phyloP scores from a whole-genome alignment of 805 yeast genomes.

The Starmerella floricola region DNA sequence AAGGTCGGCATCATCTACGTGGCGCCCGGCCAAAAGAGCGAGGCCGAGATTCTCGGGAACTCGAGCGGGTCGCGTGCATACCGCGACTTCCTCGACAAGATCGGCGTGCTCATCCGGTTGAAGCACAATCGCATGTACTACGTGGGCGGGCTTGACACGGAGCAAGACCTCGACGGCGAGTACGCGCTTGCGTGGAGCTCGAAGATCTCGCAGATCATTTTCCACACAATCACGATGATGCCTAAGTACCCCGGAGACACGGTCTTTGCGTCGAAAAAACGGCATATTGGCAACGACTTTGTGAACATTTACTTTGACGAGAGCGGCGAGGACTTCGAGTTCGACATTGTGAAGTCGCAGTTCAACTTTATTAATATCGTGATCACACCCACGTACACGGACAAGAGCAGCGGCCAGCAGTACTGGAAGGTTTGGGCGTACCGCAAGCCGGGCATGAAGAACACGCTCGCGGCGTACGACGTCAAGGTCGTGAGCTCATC shows the following conservation, averaged over 20 bases:
- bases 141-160: slow-evolving; percentile 71
- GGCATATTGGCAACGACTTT: slow-evolving; percentile 78
- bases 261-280: slow-evolving; percentile 46
- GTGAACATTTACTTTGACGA: slow-evolving; percentile 77
- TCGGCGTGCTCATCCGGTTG: slow-evolving; percentile 53
- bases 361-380: slow-evolving; percentile 76
- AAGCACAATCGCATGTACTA: slow-evolving; percentile 43
- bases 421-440: slow-evolving; percentile 50
- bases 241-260: slow-evolving; percentile 40
- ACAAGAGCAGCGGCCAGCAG: slow-evolving; percentile 14
- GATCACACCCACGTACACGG: slow-evolving; percentile 40
- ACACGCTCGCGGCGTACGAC: slow-evolving; percentile 62
- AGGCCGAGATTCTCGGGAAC: slow-evolving; percentile 53
- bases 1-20: slow-evolving; percentile 70
- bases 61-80: slow-evolving; percentile 50
- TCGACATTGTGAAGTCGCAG: slow-evolving; percentile 61
- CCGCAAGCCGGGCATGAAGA: slow-evolving; percentile 61
- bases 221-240: slow-evolving; percentile 77
- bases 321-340: slow-evolving; percentile 52
- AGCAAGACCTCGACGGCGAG: slow-evolving; percentile 59
- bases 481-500: slow-evolving; percentile 54
- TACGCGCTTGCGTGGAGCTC: slow-evolving; percentile 63
- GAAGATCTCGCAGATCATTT: slow-evolving; percentile 57
- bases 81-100: slow-evolving; percentile 41
- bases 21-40: slow-evolving; percentile 52